Evolutionary conservation across 176 grass and related monocot genomes (phyloP), one percentile per base, ranked within the genome.

Genomic region (Elymus sibiricus): DNA sequence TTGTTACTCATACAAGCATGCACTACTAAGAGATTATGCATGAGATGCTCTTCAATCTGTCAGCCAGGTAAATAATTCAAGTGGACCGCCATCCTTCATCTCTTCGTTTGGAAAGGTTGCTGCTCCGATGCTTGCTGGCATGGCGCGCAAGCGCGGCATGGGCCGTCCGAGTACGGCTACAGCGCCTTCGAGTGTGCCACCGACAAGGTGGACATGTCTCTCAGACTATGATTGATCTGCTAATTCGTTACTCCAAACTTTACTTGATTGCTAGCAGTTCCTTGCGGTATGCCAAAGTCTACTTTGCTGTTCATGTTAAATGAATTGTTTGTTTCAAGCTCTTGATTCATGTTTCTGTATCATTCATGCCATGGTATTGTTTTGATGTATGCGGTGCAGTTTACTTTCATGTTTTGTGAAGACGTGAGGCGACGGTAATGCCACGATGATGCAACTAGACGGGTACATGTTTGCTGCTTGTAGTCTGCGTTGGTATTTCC

Each of bases 191-290:
- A 64, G 70, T 11, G 43, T 11, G 25, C 63, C 39, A 40, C 39
- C 47, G 84, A 78, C 11, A 85, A 82, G 55, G 64, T 88, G 32
- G 88, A 93, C 73, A 44, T 93, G 58, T 85, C 88, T n/a, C 91
- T 93, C 78, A 87, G 82, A 64, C 66, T 93, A 47, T 93, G 65
- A 85, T 76, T 55, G 65, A 64, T 81, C 34, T 65, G 47, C n/a
- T 74, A 24, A 17, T 78, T 28, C 71, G 15, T 11, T n/a, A 61
- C 61, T 29, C 11, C 63, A 40, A 7, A 12, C 28, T 74, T 60
- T 67, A 43, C 44, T 60, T 67, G 17, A 46, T 65, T 61, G 22
- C 4, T 72, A 72, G 1, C 3, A 51, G 28, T 66, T 47, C 35
- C 40, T 21, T 47, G 35, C 40, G 21, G 71, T 74, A 76, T 84